phyloP scores from a whole-genome alignment of 164 flowering plant species.

The Annona squamosa region DNA sequence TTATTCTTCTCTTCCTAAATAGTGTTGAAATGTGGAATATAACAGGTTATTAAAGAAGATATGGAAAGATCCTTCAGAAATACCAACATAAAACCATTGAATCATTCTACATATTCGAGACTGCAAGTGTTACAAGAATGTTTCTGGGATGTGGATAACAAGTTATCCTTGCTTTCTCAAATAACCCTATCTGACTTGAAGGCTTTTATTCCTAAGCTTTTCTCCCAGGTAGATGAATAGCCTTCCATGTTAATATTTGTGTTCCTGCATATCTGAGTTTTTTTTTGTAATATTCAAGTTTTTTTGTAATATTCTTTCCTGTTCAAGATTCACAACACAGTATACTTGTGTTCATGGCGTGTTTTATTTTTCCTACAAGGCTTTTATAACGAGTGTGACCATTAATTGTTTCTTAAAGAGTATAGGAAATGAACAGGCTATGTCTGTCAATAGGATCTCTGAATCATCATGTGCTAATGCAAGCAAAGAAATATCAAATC shows the following conservation, averaged over 20 bases:
- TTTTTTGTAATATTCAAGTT: background rate
- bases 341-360: background rate
- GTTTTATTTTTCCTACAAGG: too few relatives aligned
- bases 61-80: conserved; percentile 76
- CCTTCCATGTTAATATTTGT: background rate
- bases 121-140: conserved; percentile 68
- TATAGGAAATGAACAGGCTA: background rate
- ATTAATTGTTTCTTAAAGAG: background rate
- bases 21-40: background rate
- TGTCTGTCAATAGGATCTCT: background rate
- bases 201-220: conserved; percentile 61
- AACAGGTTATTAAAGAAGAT: conserved; percentile 86
- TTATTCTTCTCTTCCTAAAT: background rate
- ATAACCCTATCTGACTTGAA: conserved; percentile 57
- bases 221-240: conserved; percentile 59
- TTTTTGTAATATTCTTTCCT: background rate
- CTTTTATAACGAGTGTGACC: background rate
- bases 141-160: conserved; percentile 92
- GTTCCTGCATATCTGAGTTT: background rate
- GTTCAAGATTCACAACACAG: background rate
- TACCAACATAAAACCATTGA: conserved; percentile 83
- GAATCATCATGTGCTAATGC: background rate
- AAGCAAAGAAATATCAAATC: background rate
- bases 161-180: conserved; percentile 42
- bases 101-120: conserved; percentile 78